phyloP scores from a whole-genome alignment of 768 basidiomycete species.

The Lactifluus echinatus region DNA sequence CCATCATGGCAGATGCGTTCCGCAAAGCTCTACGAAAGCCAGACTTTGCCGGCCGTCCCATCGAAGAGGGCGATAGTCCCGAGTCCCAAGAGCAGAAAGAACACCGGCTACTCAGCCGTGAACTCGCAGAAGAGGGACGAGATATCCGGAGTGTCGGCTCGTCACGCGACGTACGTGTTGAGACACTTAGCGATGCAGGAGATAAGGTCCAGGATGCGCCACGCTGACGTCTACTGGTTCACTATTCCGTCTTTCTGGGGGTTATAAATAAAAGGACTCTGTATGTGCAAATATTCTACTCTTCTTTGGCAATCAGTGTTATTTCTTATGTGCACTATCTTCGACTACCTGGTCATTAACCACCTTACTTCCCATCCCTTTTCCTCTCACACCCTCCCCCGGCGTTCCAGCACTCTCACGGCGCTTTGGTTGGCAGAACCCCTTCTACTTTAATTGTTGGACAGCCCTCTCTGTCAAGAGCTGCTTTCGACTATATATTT shows the following conservation, averaged over 20 bases:
- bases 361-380: conserved; percentile 1
- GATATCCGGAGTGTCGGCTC: conserved; percentile 80
- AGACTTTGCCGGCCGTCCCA: conserved; percentile 63
- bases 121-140: conserved; percentile 83
- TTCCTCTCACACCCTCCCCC: not conserved
- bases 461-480: conserved; percentile 1
- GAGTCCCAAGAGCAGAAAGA: conserved; percentile 34
- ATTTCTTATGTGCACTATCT: conserved; percentile 17
- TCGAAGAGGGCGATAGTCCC: conserved; percentile 65
- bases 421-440: conserved; percentile 2
- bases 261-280: conserved; percentile 11
- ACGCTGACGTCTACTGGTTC: conserved; percentile 1
- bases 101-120: conserved; percentile 49
- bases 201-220: conserved; percentile 23
- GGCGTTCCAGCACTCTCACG: conserved; percentile 1
- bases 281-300: conserved; percentile 18
- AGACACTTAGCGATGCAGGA: conserved; percentile 51
- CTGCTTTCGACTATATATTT: conserved; percentile 13
- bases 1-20: conserved; percentile 90
- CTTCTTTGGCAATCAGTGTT: conserved; percentile 16
- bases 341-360: conserved; percentile 11
- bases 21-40: conserved; percentile 82
- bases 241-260: conserved; percentile 10
- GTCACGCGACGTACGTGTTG: conserved; percentile 70
- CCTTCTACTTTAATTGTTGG: conserved; percentile 13